Base-by-base conservation (phyloP, 225 moss, liverwort and hornwort genomes). In the Antitrichia curtipendula region DNA sequence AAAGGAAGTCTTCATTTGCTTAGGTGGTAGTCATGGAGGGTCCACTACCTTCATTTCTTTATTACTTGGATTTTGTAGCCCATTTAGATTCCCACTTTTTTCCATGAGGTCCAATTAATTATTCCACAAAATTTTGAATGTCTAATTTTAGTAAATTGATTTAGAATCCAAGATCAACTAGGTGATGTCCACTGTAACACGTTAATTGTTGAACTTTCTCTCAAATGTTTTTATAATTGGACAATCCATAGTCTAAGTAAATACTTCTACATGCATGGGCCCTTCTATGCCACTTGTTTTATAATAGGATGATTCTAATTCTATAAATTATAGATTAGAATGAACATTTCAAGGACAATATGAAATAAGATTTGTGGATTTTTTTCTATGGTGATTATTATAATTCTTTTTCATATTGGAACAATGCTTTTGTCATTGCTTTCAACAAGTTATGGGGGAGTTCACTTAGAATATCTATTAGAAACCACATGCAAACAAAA, bases 21-120 rank as follows among this genome's bases (percentile, higher is more conserved):
- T 4, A 38, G 0, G 13, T 9, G 5, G 5, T 17, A 64, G 1
- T 64, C 5, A 19, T 34, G 0, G 12, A 4, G 8, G 6, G 9
- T 3, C 43, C 3, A 43, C 9, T 71, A 27, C 7, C 41, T 16
- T 43, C 9, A 28, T 43, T 43, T 43, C 9, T 3, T 71, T 25
- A 3, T 27, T 71, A 71, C 0, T 0, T 27, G 3, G 27, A 70
- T 70, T 70, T 69, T 70, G 7, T 0, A 70, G 3, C 1, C 8
- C 15, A 16, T 14, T 70, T 1, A 14, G 0, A 41, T 9, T 41
- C 0, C 14, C 4, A 40, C 8, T 69, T 23, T 41, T 41, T 5
- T 3, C 15, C 0, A 5, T 25, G 15, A 15, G 1, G 1, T 25
- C 1, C 1, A 0, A 41, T 41, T 25, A 41, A 15, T 25, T 27